Conservation (phyloP, 2,329 filamentous ascomycete genomes). For the Pseudogymnoascus sp. region DNA sequence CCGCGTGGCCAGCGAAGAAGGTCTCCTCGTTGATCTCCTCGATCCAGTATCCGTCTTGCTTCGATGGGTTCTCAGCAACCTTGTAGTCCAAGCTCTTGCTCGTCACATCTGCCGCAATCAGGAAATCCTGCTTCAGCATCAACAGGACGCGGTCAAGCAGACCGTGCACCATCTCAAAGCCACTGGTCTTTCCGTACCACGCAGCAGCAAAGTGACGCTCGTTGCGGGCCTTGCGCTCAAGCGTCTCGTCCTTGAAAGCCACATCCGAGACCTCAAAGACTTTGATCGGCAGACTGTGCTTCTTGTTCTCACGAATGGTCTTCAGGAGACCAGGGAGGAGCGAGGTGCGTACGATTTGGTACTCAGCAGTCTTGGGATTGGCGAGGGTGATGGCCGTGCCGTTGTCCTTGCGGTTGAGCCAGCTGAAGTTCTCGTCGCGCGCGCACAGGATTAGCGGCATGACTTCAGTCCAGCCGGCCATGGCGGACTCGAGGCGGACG, state of each 20-base stretch:
- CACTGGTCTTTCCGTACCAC: slow-evolving; percentile 87
- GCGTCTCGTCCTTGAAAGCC: slow-evolving; percentile 73
- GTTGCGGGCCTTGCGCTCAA: slow-evolving; percentile 83
- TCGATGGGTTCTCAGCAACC: slow-evolving; percentile 44
- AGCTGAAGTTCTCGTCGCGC: slow-evolving; percentile 95
- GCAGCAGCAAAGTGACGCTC: slow-evolving; percentile 94
- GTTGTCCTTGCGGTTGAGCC: slow-evolving; percentile 85
- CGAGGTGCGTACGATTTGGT: slow-evolving; percentile 84
- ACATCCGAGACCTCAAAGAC: slow-evolving; percentile 90
- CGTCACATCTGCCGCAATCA: slow-evolving; percentile 58
- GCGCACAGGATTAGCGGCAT: slow-evolving; percentile 95
- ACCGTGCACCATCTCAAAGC: slow-evolving; percentile 93
- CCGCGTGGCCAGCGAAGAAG: slow-evolving; percentile 85
- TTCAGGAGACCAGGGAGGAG: slow-evolving; percentile 83
- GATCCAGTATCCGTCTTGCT: slow-evolving; percentile 81
- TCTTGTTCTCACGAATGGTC: slow-evolving; percentile 89
- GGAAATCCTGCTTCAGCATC: slow-evolving; percentile 80
- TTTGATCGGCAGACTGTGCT: slow-evolving; percentile 79
- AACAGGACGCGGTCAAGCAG: slow-evolving; percentile 84
- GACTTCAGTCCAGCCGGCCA: slow-evolving; percentile 94
- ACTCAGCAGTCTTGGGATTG: slow-evolving; percentile 89
- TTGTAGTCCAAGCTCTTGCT: slow-evolving; percentile 44
- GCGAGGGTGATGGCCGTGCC: slow-evolving; percentile 77
- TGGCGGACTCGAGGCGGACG: slow-evolving; percentile 77
- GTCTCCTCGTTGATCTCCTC: slow-evolving; percentile 85